A percentile compares a stretch with the other conserved stretches of the same genome.
phyloP scores from a whole-genome alignment of 1,139 yeast species.

The Lodderomyces orthopsilosis region DNA sequence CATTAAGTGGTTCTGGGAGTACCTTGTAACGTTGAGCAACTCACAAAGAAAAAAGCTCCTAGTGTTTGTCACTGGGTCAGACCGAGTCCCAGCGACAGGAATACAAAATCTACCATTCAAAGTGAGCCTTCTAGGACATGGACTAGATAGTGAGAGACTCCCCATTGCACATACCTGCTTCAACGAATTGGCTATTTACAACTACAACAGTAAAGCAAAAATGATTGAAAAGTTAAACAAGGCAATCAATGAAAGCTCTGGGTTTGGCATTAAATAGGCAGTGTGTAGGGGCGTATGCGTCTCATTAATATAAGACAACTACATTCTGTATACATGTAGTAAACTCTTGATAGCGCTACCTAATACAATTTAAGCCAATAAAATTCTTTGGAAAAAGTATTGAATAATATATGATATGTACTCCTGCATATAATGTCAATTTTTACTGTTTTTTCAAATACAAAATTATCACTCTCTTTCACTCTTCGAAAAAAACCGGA shows the following conservation, averaged over 20 bases:
- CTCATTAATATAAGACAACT: no score
- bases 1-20: conserved; percentile 85
- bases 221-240: conserved; percentile 53
- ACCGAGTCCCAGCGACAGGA: conserved; percentile 91
- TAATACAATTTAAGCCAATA: conserved; percentile 19
- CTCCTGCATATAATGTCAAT: background rate
- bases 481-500: background rate
- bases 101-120: conserved; percentile 69
- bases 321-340: no score
- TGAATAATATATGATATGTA: background rate
- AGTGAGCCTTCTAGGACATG: conserved; percentile 46
- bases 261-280: conserved; percentile 71
- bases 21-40: conserved; percentile 46
- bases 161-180: conserved; percentile 95
- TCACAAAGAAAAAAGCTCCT: conserved; percentile 60
- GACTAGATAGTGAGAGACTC: conserved; percentile 51
- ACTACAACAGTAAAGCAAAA: conserved; percentile 53
- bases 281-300: no score
- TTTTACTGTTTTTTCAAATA: background rate
- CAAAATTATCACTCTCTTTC: background rate
- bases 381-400: conserved; percentile 19
- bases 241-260: conserved; percentile 79
- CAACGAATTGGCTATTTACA: conserved; percentile 78
- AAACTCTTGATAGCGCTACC: background rate
- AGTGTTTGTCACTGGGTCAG: conserved; percentile 85